Conservation (phyloP, 225 moss, liverwort and hornwort genomes). For the Antitrichia curtipendula region DNA sequence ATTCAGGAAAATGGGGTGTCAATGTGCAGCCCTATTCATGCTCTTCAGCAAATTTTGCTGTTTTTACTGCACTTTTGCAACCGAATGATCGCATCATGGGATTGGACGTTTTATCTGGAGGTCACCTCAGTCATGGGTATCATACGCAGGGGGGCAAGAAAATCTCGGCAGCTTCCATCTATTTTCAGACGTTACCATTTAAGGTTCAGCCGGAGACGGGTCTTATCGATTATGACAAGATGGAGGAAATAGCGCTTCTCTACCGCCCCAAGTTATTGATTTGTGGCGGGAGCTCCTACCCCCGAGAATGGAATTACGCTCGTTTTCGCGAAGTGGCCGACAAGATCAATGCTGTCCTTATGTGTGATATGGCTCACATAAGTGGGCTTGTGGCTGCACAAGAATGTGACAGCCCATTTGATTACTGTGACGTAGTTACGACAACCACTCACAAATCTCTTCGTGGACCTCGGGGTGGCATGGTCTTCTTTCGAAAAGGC, state of each 20-base stretch:
- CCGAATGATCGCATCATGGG: conserved; percentile 93
- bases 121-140: conserved; percentile 31
- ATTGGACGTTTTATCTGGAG: conserved; percentile 61
- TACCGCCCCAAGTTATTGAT: conserved; percentile 78
- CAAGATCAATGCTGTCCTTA: conserved; percentile 64
- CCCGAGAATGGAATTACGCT: conserved; percentile 77
- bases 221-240: conserved; percentile 69
- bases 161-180: conserved; percentile 75
- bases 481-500: conserved; percentile 72
- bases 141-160: conserved; percentile 67
- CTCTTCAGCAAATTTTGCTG: conserved; percentile 82
- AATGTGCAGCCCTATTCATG: conserved; percentile 93
- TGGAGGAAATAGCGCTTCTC: conserved; percentile 69
- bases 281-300: conserved; percentile 83
- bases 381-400: conserved; percentile 69
- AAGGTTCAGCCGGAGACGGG: conserved; percentile 73
- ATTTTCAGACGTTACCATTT: conserved; percentile 72
- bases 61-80: conserved; percentile 74
- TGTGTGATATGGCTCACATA: conserved; percentile 97
- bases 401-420: conserved; percentile 55
- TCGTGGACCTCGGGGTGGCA: conserved; percentile 73
- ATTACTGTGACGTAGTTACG: conserved; percentile 66
- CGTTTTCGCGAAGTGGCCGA: conserved; percentile 71
- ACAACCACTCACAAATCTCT: conserved; percentile 88
- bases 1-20: conserved; percentile 73